Percentiles rank a stretch among this genome's conserved stretches.
Evolutionary conservation across 2,329 filamentous ascomycete species (phyloP).

Genomic region (Aschersonia sp.): DNA sequence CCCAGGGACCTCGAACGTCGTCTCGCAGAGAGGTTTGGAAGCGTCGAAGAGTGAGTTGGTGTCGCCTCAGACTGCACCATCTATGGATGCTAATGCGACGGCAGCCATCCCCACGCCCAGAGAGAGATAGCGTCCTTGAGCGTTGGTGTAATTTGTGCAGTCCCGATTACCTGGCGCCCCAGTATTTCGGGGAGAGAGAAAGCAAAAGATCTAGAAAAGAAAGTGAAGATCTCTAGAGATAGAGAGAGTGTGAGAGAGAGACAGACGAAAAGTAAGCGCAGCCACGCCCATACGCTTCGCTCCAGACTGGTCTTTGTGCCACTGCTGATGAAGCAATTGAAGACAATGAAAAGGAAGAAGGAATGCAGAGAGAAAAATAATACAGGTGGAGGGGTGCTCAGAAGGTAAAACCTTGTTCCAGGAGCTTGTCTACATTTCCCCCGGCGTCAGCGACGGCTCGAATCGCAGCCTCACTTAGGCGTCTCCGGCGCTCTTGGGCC

Average conservation of each 20-base stretch:
- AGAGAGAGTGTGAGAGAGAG: neutral
- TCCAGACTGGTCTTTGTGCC: too few species aligned
- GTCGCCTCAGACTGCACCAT: too few species aligned
- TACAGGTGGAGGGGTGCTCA: constrained; percentile 7
- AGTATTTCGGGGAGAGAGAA: too few species aligned
- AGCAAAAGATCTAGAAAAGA: neutral
- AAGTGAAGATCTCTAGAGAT: neutral
- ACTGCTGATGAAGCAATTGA: neutral
- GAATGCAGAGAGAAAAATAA: neutral
- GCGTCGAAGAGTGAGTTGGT: too few species aligned
- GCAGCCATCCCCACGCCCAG: too few species aligned
- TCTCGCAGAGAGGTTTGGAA: too few species aligned
- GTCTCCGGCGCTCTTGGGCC: constrained; percentile 59
- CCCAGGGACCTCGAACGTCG: too few species aligned
- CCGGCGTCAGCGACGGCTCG: constrained; percentile 57
- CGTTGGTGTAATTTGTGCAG: too few species aligned
- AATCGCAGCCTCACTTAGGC: constrained; percentile 53
- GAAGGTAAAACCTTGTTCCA: constrained; percentile 34
- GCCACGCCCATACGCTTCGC: too few species aligned
- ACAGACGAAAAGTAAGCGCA: neutral
- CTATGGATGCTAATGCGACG: too few species aligned
- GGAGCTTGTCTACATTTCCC: constrained; percentile 44
- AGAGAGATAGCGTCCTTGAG: too few species aligned
- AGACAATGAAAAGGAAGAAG: neutral
- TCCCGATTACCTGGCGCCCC: too few species aligned